Base-by-base conservation (phyloP, 805 yeast genomes). In the Candida gorgasii region DNA sequence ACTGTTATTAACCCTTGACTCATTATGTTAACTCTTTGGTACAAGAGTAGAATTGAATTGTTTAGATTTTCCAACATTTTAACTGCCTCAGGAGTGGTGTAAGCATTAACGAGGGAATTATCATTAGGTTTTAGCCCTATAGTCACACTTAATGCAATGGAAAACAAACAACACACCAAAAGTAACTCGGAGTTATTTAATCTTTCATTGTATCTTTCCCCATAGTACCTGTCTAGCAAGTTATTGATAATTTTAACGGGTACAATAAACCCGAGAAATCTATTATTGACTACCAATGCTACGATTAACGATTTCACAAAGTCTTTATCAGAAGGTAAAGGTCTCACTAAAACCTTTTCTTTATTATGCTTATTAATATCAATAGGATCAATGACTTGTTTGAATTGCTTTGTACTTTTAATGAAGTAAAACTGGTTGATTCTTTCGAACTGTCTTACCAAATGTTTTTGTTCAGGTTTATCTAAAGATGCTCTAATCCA, bases 1-100 rank as follows among this genome's bases (percentile, higher is more conserved):
- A 80, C 58, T 2, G 81, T 70, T 27, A 61, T 63, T 0, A 76
- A 38, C 8, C 82, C 84, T 45, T 77, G 82, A 46, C 77, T 73
- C 18, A 72, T 52, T 2, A 76, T 61, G 5, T 73, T 60, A 5
- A 79, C 56, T 43, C 78, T 67, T 49, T 77, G 79, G 47, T 73
- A 82, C 51, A 76, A 81, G 50, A 60, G 73, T 14, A 80, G 53
- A 1, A 79, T 59, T 32, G 55, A 50, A 44, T 49, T 49, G 23
- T 57, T 32, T 12, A 61, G 44, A 5, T 42, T 33, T 15, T 44
- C 40, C 37, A 52, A 54, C 19, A 54, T 38, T 3, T 28, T 29
- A 3, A 29, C 22, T 26, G 60, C 37, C 7, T 52, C 52, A 3
- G 48, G 36, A 13, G 33, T 22, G 2, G 36, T 3, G 18, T 41